Evolutionary conservation across 169 alveolate species (phyloP), one percentile per base, ranked within the genome.

Genomic region (Eimeria sp.): DNA sequence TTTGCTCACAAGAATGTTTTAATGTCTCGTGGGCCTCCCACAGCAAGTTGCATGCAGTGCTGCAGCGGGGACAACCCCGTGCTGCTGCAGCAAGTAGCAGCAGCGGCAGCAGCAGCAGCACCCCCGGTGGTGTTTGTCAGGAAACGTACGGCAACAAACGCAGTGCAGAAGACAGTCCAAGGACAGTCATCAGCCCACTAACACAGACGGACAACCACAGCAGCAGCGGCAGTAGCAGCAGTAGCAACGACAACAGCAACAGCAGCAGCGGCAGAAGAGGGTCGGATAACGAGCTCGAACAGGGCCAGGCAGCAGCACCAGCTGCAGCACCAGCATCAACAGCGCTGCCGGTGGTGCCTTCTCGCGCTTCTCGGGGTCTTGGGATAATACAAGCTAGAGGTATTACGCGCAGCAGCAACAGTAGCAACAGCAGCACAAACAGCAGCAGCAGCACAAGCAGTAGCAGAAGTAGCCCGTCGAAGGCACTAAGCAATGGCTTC

Each of bases 1-100:
- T 88, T 82, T 88, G 94, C 30, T 88, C 94, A 10, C 94, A 88
- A 47, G 84, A 88, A 10, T 88, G 94, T 43, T 88, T 88, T 22
- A 49, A 18, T 22, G 54, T 61, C 45, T 20, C 82, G 20, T 88
- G 94, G 94, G 84, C 94, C n/a, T 88, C 94, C 4, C 94, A 88
- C 94, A 88, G 84, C 84, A 88, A 88, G 83, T 49, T 88, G 30
- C 94, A 88, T 45, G 94, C 73, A 27, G 73, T 88, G 43, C 65
- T 88, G n/a, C 89, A 75, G 51, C 30, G 86, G 45, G 86, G 86
- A 20, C 54, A 45, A 7, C 51, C 51, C 43, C 57, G 27, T 10
- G 4, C 27, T 54, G 20, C 10, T 54, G 10, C 61, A 11, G 61
- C 10, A 54, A 7, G 61, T 4, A 54, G 61, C 61, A 54, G 61